Percentiles rank a stretch among this genome's conserved stretches.
Evolutionary conservation across 495 filamentous ascomycete genomes (phyloP).

Genomic region (Penicillium herquei): DNA sequence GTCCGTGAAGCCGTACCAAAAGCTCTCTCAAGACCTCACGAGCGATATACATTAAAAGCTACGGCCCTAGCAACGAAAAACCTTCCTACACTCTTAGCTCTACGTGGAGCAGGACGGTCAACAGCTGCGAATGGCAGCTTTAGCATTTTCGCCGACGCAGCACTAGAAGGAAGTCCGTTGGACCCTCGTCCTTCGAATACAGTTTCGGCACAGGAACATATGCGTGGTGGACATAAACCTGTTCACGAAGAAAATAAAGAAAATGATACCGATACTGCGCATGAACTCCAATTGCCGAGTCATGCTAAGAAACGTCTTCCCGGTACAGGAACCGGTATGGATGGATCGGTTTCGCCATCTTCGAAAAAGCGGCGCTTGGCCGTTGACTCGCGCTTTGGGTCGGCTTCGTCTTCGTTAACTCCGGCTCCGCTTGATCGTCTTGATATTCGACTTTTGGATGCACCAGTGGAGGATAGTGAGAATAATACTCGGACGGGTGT

Average conservation of each 20-base stretch:
- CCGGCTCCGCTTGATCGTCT: conserved; percentile 30
- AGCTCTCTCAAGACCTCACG: conserved; percentile 67
- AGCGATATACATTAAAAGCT: conserved; percentile 62
- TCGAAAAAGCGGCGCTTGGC: conserved; percentile 58
- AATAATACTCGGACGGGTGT: conserved; percentile 16
- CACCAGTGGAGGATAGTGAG: conserved; percentile 12
- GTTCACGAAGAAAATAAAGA: conserved; percentile 20
- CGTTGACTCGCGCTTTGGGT: conserved; percentile 52
- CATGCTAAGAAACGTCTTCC: background rate
- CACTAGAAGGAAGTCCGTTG: conserved; percentile 55
- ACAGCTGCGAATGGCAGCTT: conserved; percentile 73
- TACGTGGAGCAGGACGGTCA: conserved; percentile 63
- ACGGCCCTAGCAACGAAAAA: conserved; percentile 68
- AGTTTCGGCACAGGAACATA: conserved; percentile 42
- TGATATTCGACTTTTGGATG: conserved; percentile 36
- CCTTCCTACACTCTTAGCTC: conserved; percentile 60
- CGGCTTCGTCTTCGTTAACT: conserved; percentile 28
- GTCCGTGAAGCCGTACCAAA: conserved; percentile 74
- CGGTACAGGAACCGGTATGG: background rate
- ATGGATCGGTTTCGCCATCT: conserved; percentile 54
- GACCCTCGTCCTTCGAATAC: conserved; percentile 47
- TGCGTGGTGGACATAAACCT: conserved; percentile 20
- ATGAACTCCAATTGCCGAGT: conserved; percentile 5
- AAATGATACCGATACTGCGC: conserved; percentile 1
- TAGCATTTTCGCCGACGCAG: conserved; percentile 70